Base-by-base conservation (phyloP, 2,329 filamentous ascomycete genomes). In the Hypoxylon sp. region DNA sequence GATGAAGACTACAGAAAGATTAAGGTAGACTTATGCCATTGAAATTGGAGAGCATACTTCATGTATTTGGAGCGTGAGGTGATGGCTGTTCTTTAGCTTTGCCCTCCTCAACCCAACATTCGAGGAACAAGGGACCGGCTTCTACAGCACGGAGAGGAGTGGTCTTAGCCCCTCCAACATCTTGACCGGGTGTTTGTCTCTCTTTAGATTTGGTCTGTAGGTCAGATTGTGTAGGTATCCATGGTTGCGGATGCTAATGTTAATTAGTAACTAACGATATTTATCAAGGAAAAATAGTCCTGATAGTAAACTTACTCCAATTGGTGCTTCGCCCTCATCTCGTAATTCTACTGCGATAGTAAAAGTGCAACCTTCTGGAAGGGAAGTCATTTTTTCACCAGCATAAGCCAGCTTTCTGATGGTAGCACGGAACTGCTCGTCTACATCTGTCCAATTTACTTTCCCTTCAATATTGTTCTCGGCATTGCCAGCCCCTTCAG, bases 301-400 rank as follows among this genome's bases (percentile, higher is more conserved):
- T 48, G 9, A 52, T n/a, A 9, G 42, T 29, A 47, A 19, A 81
- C 86, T 75, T 78, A 90, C 88, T 59, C 84, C 85, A 68, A 90
- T 88, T 0, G 88, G 89, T 9, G 87, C 83, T 10, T 85, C 80
- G 0, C 83, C 84, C 44, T 89, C 84, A 22, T 91, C 87, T 42
- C 87, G 87, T 70, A 94, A 78, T 79, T 95, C 92, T 44, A 95
- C 86, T 0, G 90, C 91, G n/a, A 95, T 79, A 0, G 91, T 93
- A 78, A 92, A 95, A 0, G 91, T 92, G 78, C 91, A 94, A 1
- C 86, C 86, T 1, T 84, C 80, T 0, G 92, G 91, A 22, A 94
- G 77, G 0, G 84, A 79, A 0, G 79, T 81, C 69, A 93, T 83
- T 61, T 82, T 84, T 67, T 89, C 85, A 8, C 85, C 88, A 2